Evolutionary conservation across 805 yeast species (phyloP), one percentile per base, ranked within the genome.

Genomic region (Pichia manshurica): DNA sequence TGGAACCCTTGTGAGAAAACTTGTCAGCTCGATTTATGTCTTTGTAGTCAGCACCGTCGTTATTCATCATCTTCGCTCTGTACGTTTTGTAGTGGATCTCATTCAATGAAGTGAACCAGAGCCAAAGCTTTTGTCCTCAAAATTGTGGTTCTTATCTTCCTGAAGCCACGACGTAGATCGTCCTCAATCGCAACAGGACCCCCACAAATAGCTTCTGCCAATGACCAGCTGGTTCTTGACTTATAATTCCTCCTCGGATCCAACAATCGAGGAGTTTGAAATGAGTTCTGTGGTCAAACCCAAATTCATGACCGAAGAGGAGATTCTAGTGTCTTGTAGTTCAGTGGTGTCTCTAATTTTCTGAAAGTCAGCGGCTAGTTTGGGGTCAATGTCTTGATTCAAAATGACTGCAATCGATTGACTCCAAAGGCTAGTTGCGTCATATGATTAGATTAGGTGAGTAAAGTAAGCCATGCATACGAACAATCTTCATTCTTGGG

Each of bases 401-500:
- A 95, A 87, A 63, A 90, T 86, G 36, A 90, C 79, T 1, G 96
- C 96, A 52, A 90, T 84, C 67, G 90, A 74, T 89, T 90, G 39
- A 86, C 95, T 55, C 96, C 74, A 13, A 83, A 72, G 35, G 87
- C 78, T 48, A 90, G 69, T 59, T 84, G 81, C 68, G 85, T 84
- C 96, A 90, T 87, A n/a, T n/a, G n/a, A n/a, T n/a, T n/a, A n/a
- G n/a, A n/a, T n/a, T n/a, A 75, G 17, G 67, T 93, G n/a, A 74
- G 99, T n/a, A n/a, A 58, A 75, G 83, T 38, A 70, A 78, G 23
- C 65, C 93, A 49, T 96, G 96, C 0, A 77, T 91, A 10, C 98
- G 98, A 2, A 84, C 98, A 1, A 87, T 93, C 21, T 93, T 93
- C 65, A 82, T 93, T 12, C 68, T 93, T 50, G 99, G 99, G 0